Base-by-base conservation (phyloP, 2,329 filamentous ascomycete genomes). In the Aspergillus puulaauensis region DNA sequence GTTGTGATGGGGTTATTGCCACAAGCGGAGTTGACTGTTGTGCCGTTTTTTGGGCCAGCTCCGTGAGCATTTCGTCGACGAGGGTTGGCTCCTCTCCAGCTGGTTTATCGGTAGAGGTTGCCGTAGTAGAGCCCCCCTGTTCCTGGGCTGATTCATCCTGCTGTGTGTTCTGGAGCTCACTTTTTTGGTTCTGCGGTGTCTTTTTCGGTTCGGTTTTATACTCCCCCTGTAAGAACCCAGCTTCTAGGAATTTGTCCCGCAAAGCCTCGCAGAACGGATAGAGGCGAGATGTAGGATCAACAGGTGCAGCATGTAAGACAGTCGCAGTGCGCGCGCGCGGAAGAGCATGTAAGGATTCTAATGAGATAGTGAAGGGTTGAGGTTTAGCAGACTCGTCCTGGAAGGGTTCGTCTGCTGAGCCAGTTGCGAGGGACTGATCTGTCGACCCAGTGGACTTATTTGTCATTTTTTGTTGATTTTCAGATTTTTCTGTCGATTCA, bases 281-380 rank as follows among this genome's bases (percentile, higher is more conserved):
- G 3, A 81, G 61, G 1, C 77, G 73, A 9, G 63, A 67, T 0
- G 75, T 76, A 6, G 68, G 60, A 55, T 79, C 77, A 3, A 73
- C 61, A 0, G 77, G 75, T 1, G 66, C 62, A 15, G 75, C 73
- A 57, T 78, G 71, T n/a, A 79, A 63, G 19, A 77, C 65, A 2
- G 74, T 76, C n/a, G 76, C 73, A 4, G 68, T 57, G 6, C 68
- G 66, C 2, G 70, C 64, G 1, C 64, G 67, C 3, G 75, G 76
- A 49, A 78, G 67, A 11, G 73, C 75, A 74, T 71, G 61, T 12
- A 73, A 56, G 6, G 74, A 75, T 58, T 75, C 74, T 4, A 86
- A 66, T 8, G 76, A 71, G 7, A 85, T 66, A 0, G 55, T 69
- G n/a, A 81, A 67, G 73, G 75, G 52, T 19, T 50, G 4, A 17